Evolutionary conservation across 2,329 filamentous ascomycete genomes (phyloP).

Genomic region (Botryotinia globosa): DNA sequence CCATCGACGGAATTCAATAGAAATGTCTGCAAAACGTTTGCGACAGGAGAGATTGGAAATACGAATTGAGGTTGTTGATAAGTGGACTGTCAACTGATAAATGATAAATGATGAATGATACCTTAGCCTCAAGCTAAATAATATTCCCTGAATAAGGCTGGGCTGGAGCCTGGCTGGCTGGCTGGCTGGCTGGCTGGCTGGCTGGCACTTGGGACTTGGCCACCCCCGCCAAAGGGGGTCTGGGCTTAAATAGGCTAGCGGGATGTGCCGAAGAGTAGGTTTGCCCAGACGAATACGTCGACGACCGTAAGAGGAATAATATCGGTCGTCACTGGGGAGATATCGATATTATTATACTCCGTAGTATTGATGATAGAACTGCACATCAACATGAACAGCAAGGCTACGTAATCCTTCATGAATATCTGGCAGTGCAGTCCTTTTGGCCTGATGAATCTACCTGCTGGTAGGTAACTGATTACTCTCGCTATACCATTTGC

Average conservation of each 20-base stretch:
- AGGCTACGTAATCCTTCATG: too few relatives aligned
- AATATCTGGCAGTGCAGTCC: too few relatives aligned
- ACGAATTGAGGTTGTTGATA: background rate
- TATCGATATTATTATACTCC: background rate
- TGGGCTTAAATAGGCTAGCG: background rate
- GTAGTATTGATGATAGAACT: background rate
- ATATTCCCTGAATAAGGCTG: background rate
- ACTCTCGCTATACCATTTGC: background rate
- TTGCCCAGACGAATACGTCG: too few relatives aligned
- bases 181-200: background rate
- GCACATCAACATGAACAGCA: background rate
- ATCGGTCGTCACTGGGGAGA: too few relatives aligned
- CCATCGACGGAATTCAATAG: too few relatives aligned
- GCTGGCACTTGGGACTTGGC: background rate
- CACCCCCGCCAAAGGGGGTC: background rate
- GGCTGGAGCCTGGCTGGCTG: background rate
- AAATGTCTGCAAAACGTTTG: constrained; percentile 1
- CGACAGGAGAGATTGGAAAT: background rate
- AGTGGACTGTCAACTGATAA: constrained; percentile 1
- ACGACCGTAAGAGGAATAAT: too few relatives aligned
- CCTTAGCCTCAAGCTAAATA: background rate
- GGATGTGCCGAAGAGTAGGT: background rate
- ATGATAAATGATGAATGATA: constrained; percentile 3
- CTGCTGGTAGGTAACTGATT: background rate
- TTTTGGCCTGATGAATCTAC: background rate